Evolutionary conservation across 2,329 filamentous ascomycete species (phyloP), one percentile per base, ranked within the genome.

Genomic region (Cladophialophora psammophila): DNA sequence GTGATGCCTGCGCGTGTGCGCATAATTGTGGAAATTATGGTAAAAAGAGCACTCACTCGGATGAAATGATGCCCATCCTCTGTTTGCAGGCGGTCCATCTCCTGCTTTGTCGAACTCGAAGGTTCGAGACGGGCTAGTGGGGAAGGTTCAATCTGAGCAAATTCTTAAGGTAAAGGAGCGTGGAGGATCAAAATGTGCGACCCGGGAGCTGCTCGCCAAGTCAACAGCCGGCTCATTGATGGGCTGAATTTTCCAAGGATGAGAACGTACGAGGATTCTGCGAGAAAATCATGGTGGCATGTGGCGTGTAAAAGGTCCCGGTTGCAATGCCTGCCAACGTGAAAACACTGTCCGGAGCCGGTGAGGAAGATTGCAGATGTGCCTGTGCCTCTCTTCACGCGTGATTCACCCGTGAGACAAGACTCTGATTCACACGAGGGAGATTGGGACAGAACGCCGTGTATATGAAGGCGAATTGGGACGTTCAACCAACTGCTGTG

Each of bases 1-100:
- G 31, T 38, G 45, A 7, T 52, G 31, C 42, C 18, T n/a, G 34
- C 59, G 9, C 35, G 34, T 35, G 59, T 38, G 59, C 59, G 45
- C 45, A 52, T 61, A 52, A n/a, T 26, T 52, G 57, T 60, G 38
- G 13, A 31, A 20, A 34, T 26, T 32, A 59, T 32, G 18, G 38
- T 5, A 34, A 9, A 50, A 38, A 20, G 9, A 34, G 40, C 38
- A 74, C 78, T 59, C 66, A 82, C 81, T 74, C 82, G 82, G 69
- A 83, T 78, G 75, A 83, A 83, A 73, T 81, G 78, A 74, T 82
- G 80, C 74, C 81, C 81, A 79, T 83, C 81, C 76, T 82, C 80
- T 72, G 79, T 81, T 76, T 83, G 80, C 64, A 82, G 76, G 74
- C 81, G 81, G 78, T 83, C 81, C 81, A 82, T 83, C 72, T 72